Base-by-base conservation (phyloP, 192 early-diverging fungal species). In the Gryganskiella cystojenkinii region DNA sequence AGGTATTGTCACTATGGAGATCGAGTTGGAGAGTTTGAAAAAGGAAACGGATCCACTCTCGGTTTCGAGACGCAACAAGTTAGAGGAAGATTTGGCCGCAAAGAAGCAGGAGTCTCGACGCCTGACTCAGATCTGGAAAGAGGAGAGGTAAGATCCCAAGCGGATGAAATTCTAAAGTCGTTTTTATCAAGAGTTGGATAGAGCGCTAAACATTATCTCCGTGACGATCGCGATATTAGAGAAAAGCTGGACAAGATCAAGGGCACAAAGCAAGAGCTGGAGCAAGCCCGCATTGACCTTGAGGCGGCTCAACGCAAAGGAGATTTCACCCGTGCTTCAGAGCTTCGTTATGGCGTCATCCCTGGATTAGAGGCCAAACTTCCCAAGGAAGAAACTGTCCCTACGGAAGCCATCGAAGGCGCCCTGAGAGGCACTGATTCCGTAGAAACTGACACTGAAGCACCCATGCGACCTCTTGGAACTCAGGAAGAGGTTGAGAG, bases 281-380 rank as follows among this genome's bases (percentile, higher is more conserved):
- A 94, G 37, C 83, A 92, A 43, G 88, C 91, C 25, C 87, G 89
- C 62, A 90, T 87, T 40, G 92, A 94, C 65, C 82, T 94, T 2
- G 93, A 94, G 62, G 56, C 84, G 22, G 89, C 91, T 31, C 92
- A 92, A 76, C 80, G 93, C 50, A 67, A 79, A 17, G 93, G 93
- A 11, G 90, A 94, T 66, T 93, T 92, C 45, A 83, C 84, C 27
- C 60, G 85, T 5, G 93, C 93, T 0, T 90, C 90, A 4, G 93
- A 94, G 72, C 83, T 94, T 31, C 89, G 89, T 28, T 94, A 93
- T 57, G 93, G 93, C 46, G 81, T 90, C 14, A 92, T 94, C 56
- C 93, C 93, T 17, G 80, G 85, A 47, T 79, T 94, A 53, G 92
- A 92, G 60, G 83, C 88, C 15, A 80, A 92, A 53, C 67, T 93